phyloP scores from a whole-genome alignment of 2,329 filamentous ascomycete genomes.

The Scedosporium minutisporum region DNA sequence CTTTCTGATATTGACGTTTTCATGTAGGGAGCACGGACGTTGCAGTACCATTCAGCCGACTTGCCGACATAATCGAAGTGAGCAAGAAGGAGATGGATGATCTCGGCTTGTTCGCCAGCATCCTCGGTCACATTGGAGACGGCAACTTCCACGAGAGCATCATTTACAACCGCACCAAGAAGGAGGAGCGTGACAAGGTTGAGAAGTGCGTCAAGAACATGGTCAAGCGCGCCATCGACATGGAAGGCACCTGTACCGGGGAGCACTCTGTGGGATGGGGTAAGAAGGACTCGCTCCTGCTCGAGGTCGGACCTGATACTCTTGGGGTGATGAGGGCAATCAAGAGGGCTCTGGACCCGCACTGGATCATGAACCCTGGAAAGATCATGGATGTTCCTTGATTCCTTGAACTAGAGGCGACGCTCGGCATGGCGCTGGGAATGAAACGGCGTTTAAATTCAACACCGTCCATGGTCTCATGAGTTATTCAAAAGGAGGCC shows the following conservation, averaged over 20 bases:
- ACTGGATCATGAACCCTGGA: conserved; percentile 85
- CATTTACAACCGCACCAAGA: conserved; percentile 67
- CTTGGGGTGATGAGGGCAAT: conserved; percentile 76
- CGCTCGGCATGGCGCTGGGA: not conserved
- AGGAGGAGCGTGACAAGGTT: conserved; percentile 63
- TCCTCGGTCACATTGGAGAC: conserved; percentile 84
- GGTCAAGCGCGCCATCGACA: conserved; percentile 81
- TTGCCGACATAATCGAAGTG: conserved; percentile 68
- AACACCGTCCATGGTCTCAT: not conserved
- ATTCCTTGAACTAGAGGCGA: conserved; percentile 15
- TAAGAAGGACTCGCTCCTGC: conserved; percentile 70
- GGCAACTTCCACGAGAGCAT: conserved; percentile 94
- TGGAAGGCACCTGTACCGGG: conserved; percentile 89
- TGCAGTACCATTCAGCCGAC: conserved; percentile 66
- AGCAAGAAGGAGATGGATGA: conserved; percentile 86
- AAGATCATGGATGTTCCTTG: conserved; percentile 73
- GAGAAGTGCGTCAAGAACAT: conserved; percentile 79
- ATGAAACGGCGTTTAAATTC: not conserved
- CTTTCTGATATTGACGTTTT: not conserved
- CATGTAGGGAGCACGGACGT: conserved; percentile 68
- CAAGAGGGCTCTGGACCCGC: conserved; percentile 72
- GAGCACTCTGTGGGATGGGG: conserved; percentile 81
- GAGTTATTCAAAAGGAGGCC: not conserved
- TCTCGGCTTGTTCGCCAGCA: conserved; percentile 75
- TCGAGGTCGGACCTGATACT: conserved; percentile 72